Conservation (phyloP, 257 asterid species). For the Solanum pinnatisectum region DNA sequence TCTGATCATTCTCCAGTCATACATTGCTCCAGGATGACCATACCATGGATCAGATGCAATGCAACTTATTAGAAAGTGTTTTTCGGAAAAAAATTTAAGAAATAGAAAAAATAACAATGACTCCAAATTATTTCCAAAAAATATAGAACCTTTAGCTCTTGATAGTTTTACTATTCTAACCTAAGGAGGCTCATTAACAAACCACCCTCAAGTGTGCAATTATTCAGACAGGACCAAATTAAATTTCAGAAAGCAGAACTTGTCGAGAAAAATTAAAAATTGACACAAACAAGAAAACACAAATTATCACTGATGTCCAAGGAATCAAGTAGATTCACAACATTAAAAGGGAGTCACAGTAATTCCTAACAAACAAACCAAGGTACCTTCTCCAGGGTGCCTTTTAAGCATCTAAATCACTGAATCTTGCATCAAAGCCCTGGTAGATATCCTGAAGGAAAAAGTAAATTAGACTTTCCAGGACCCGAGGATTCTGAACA, state of each 20-base stretch:
- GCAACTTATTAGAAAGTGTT: conserved; percentile 19
- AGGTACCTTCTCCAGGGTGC: conserved; percentile 97
- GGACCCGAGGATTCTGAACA: conserved; percentile 27
- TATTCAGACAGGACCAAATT: neutral
- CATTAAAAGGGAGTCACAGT: conserved; percentile 32
- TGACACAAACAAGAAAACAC: neutral
- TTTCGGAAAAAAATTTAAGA: neutral
- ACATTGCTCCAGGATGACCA: conserved; percentile 66
- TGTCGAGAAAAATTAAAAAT: neutral
- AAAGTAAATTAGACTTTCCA: conserved; percentile 72
- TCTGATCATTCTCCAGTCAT: conserved; percentile 48
- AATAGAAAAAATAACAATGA: conserved; percentile 9
- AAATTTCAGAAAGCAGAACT: neutral
- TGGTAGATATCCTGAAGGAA: conserved; percentile 83
- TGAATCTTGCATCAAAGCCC: conserved; percentile 87
- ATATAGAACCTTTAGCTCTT: neutral
- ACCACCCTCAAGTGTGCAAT: neutral
- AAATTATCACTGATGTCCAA: neutral
- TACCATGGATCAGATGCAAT: conserved; percentile 58
- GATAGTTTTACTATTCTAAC: neutral
- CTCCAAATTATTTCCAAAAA: neutral
- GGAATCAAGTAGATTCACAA: neutral
- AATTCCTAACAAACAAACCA: conserved; percentile 80
- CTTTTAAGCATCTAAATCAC: conserved; percentile 86
- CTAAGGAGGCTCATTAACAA: neutral